Conservation (phyloP, 202 grass and related monocot species). For the Dendrocalamus latiflorus region DNA sequence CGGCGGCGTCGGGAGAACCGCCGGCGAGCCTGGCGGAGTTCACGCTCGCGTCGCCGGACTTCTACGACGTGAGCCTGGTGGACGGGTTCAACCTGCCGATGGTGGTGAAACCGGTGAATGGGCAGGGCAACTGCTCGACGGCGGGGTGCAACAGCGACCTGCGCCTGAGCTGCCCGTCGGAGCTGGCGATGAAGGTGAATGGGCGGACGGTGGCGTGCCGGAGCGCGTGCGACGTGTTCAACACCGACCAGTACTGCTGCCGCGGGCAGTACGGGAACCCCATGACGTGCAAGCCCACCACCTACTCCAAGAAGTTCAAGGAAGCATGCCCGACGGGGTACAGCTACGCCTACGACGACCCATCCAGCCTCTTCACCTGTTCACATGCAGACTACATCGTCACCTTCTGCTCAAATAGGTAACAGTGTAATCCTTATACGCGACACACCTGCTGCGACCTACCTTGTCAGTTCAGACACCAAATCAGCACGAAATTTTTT, state of each 20-base stretch:
- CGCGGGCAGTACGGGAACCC: conserved; percentile 36
- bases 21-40: conserved; percentile 85
- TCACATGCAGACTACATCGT: conserved; percentile 40
- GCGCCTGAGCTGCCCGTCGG: conserved; percentile 34
- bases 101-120: conserved; percentile 44
- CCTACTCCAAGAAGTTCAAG: conserved; percentile 70
- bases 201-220: conserved; percentile 50
- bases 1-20: no score
- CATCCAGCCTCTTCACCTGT: conserved; percentile 46
- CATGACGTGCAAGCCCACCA: conserved; percentile 40
- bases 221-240: conserved; percentile 73
- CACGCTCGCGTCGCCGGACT: conserved; percentile 54
- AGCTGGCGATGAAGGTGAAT: conserved; percentile 42
- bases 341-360: conserved; percentile 71
- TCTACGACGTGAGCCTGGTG: conserved; percentile 85
- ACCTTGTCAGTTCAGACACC: no score
- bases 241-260: conserved; percentile 72
- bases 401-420: conserved; percentile 59
- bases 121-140: conserved; percentile 33
- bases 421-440: background rate
- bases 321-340: conserved; percentile 44
- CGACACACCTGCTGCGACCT: no score
- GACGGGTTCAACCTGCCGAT: conserved; percentile 84
- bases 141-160: conserved; percentile 55
- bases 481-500: no score